A percentile compares a stretch with the other conserved stretches of the same genome.
Conservation (phyloP, 2,329 filamentous ascomycete genomes). For the Ophiocordyceps camponoti-saundersi region DNA sequence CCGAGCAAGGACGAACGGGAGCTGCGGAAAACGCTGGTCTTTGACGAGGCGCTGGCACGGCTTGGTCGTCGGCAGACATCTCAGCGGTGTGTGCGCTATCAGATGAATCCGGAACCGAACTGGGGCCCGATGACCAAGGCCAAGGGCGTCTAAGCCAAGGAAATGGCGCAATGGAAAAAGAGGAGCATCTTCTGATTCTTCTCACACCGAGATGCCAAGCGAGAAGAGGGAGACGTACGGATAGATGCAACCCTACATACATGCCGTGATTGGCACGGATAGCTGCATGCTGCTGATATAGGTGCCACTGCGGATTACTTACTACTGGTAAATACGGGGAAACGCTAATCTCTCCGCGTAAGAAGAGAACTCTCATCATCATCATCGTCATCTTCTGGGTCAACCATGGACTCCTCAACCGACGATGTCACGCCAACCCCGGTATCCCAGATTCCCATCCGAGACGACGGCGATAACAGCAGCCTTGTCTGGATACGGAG, state of each 20-base stretch:
- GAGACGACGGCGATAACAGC: conserved; percentile 6
- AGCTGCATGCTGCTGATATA: not conserved
- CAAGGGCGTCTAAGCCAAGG: conserved; percentile 10
- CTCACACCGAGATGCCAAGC: not conserved
- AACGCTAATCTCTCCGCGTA: not conserved
- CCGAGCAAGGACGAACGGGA: conserved; percentile 12
- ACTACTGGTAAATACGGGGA: not conserved
- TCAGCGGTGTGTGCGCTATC: conserved; percentile 68
- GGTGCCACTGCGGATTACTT: not conserved
- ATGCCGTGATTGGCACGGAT: not conserved
- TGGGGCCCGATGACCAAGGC: conserved; percentile 72
- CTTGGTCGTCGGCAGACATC: conserved; percentile 53
- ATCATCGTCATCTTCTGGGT: not conserved
- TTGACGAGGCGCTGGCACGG: conserved; percentile 62
- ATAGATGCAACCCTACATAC: not conserved
- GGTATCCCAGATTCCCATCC: conserved; percentile 8
- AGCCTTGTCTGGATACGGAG: conserved; percentile 11
- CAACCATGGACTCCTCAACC: not conserved
- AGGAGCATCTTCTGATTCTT: not conserved
- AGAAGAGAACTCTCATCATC: not conserved
- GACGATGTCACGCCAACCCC: not conserved
- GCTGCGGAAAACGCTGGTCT: conserved; percentile 44
- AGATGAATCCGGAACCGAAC: conserved; percentile 76
- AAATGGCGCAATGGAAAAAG: not conserved
- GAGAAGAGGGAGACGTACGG: not conserved